Conservation (phyloP, 2,329 filamentous ascomycete species). For the Grosmannia penicillata region DNA sequence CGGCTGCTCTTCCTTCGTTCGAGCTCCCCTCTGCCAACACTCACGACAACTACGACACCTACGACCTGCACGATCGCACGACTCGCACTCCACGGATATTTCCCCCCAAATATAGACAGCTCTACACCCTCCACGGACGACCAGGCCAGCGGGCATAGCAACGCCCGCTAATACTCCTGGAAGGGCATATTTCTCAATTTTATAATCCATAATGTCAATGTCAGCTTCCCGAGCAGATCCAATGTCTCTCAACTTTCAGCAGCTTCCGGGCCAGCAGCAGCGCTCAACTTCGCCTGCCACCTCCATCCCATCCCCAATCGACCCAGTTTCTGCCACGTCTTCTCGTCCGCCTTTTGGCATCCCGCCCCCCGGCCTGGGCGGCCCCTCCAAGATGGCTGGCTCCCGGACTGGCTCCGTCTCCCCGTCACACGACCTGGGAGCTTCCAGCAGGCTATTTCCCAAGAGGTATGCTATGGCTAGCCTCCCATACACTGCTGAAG, state of each 20-base stretch:
- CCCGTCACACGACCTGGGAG: constrained; percentile 78
- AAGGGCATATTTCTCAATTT: constrained; percentile 17
- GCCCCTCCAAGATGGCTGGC: constrained; percentile 42
- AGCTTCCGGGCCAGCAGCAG: constrained; percentile 41
- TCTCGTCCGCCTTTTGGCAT: constrained; percentile 62
- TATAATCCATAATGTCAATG: constrained; percentile 95
- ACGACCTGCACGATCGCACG: no score
- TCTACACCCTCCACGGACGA: no score
- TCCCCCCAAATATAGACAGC: no score
- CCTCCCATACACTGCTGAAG: background rate
- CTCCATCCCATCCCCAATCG: constrained; percentile 60
- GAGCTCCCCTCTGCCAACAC: background rate
- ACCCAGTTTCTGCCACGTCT: constrained; percentile 42
- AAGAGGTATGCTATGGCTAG: constrained; percentile 57
- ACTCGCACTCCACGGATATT: no score
- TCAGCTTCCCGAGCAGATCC: constrained; percentile 76
- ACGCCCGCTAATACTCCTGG: background rate
- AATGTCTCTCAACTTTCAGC: constrained; percentile 61
- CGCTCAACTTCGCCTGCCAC: constrained; percentile 69
- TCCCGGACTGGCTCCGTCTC: constrained; percentile 80
- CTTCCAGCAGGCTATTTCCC: constrained; percentile 66
- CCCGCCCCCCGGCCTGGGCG: constrained; percentile 46
- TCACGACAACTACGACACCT: background rate
- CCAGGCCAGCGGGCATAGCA: background rate
- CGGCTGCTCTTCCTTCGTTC: background rate